Evolutionary conservation across 306 rosid genomes (phyloP).

Genomic region (Vicia faba): DNA sequence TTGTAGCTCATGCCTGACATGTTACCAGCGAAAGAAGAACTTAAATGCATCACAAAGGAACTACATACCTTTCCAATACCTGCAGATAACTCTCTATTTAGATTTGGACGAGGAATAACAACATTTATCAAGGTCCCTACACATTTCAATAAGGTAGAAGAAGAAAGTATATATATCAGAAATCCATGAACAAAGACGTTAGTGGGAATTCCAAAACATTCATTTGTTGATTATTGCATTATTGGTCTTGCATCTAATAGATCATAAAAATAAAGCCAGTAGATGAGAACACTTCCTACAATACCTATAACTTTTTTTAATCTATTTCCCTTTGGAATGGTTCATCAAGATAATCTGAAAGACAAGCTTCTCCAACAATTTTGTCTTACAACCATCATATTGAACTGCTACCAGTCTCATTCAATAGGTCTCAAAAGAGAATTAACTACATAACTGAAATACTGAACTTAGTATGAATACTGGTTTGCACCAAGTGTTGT

Average conservation of each 20-base stretch:
- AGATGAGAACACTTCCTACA: slow-evolving; percentile 1
- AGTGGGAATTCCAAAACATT: background rate
- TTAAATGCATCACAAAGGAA: slow-evolving; percentile 31
- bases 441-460: background rate
- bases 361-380: slow-evolving; percentile 7
- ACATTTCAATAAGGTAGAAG: slow-evolving; percentile 34
- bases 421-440: background rate
- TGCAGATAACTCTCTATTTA: slow-evolving; percentile 43
- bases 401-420: background rate
- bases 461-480: background rate
- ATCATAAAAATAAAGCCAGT: background rate
- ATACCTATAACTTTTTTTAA: background rate
- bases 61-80: slow-evolving; percentile 76
- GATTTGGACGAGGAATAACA: slow-evolving; percentile 68
- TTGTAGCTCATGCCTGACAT: background rate
- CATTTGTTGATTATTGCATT: background rate
- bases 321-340: background rate
- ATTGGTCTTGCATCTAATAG: background rate
- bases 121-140: slow-evolving; percentile 69
- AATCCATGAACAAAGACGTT: background rate
- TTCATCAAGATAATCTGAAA: background rate
- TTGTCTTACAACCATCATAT: background rate
- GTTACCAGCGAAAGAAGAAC: background rate
- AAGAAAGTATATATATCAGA: slow-evolving; percentile 23
- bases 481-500: background rate